Conservation (phyloP, 2,329 filamentous ascomycete species). For the Aspergillus terreus region DNA sequence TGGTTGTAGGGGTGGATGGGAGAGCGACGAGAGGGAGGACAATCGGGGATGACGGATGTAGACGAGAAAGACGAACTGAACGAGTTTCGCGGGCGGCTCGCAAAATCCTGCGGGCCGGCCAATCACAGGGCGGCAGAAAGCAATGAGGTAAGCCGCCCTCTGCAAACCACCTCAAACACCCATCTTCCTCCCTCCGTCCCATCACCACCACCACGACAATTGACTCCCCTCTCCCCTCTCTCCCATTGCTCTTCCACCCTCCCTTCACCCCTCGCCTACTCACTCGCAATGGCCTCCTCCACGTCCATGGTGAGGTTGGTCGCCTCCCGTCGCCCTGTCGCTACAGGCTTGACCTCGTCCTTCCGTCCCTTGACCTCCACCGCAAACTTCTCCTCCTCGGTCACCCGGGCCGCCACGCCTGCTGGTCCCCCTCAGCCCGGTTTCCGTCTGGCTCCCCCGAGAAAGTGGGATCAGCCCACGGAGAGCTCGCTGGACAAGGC, state of each 20-base stretch:
- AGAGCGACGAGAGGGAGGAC: constrained; percentile 9
- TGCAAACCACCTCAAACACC: constrained; percentile 20
- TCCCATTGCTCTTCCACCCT: constrained; percentile 6
- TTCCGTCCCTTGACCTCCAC: constrained; percentile 43
- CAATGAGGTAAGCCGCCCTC: constrained; percentile 37
- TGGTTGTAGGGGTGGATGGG: neutral
- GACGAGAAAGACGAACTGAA: constrained; percentile 16
- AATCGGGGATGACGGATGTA: constrained; percentile 15
- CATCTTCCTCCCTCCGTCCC: constrained; percentile 15
- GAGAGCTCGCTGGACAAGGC: constrained; percentile 77
- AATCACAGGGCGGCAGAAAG: constrained; percentile 38
- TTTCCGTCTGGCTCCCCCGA: constrained; percentile 71
- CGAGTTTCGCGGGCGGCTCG: constrained; percentile 25
- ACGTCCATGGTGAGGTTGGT: constrained; percentile 42
- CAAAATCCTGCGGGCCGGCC: constrained; percentile 33
- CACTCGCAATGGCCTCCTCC: constrained; percentile 42
- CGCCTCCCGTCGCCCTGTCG: constrained; percentile 37
- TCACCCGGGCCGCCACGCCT: constrained; percentile 62
- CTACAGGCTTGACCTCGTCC: constrained; percentile 26
- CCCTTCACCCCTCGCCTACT: constrained; percentile 10
- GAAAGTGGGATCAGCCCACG: constrained; percentile 74
- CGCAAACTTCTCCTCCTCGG: constrained; percentile 61
- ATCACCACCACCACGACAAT: constrained; percentile 16
- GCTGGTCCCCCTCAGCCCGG: constrained; percentile 72
- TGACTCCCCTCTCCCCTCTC: constrained; percentile 15